Percentiles rank a stretch among this genome's conserved stretches.
Evolutionary conservation across 2,329 filamentous ascomycete species (phyloP).

Genomic region (Ascochyta fabae): DNA sequence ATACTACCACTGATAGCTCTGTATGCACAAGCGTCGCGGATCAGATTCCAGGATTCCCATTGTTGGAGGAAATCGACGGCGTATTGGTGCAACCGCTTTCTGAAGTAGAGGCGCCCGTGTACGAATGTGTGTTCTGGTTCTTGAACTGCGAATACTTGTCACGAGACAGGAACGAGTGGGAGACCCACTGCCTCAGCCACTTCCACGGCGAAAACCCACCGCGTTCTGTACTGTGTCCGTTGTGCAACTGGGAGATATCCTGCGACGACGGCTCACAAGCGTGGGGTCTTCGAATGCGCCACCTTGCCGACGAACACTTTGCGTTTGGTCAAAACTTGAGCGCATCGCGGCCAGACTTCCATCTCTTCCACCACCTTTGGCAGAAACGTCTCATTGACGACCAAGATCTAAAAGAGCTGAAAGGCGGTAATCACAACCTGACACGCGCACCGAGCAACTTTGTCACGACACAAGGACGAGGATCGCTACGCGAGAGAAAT

Average conservation of each 20-base stretch:
- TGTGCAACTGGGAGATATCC: slow-evolving; percentile 37
- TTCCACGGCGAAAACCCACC: slow-evolving; percentile 44
- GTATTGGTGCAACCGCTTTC: slow-evolving; percentile 29
- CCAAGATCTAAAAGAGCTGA: slow-evolving; percentile 44
- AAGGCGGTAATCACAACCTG: slow-evolving; percentile 39
- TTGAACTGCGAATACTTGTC: slow-evolving; percentile 37
- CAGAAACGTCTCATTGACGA: slow-evolving; percentile 38
- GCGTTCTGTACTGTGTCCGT: slow-evolving; percentile 36
- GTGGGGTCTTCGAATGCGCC: slow-evolving; percentile 39
- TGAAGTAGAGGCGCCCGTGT: slow-evolving; percentile 20
- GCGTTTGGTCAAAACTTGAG: slow-evolving; percentile 32
- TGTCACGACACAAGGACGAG: slow-evolving; percentile 23
- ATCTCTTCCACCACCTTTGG: slow-evolving; percentile 41
- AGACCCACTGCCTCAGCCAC: slow-evolving; percentile 41
- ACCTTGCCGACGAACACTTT: slow-evolving; percentile 36
- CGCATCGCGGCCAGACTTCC: slow-evolving; percentile 37
- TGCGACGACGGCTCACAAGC: slow-evolving; percentile 15
- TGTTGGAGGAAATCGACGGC: slow-evolving; percentile 40
- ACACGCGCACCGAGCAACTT: slow-evolving; percentile 24
- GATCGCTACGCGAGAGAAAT: slow-evolving; percentile 11
- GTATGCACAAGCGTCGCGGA: slow-evolving; percentile 35
- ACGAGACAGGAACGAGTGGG: slow-evolving; percentile 34
- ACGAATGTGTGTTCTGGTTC: slow-evolving; percentile 46
- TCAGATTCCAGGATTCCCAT: slow-evolving; percentile 26
- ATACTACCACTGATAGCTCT: slow-evolving; percentile 36